These are phyloP conservation scores for Medicago truncatula DNA, from an alignment of 306 rosid genomes.

Conservation along the genomic window DNA sequence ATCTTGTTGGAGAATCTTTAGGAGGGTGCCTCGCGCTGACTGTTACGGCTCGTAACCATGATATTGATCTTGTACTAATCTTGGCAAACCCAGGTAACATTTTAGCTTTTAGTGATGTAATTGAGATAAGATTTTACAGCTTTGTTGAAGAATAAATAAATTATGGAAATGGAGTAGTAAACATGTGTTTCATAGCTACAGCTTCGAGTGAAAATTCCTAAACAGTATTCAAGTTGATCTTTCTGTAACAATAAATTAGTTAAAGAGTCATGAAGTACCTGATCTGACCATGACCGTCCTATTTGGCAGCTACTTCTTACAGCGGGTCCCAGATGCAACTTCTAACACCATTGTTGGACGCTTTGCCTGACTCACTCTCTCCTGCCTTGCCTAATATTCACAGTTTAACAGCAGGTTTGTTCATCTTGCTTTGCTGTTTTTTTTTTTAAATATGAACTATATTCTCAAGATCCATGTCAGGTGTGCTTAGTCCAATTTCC, in stretches of 20 bases:
- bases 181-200: not conserved
- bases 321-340: conserved; percentile 66
- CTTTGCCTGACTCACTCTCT: conserved; percentile 62
- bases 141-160: conserved; percentile 7
- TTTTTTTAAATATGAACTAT: not conserved
- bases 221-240: conserved; percentile 31
- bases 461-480: conserved; percentile 19
- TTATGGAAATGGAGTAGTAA: not conserved
- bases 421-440: conserved; percentile 31
- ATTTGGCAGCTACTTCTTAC: conserved; percentile 76
- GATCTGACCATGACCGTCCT: conserved; percentile 39
- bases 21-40: conserved; percentile 90
- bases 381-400: conserved; percentile 60
- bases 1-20: conserved; percentile 87
- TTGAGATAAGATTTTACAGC: conserved; percentile 9
- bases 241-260: conserved; percentile 24
- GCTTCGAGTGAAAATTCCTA: not conserved
- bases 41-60: conserved; percentile 81
- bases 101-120: conserved; percentile 10
- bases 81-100: conserved; percentile 80
- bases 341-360: conserved; percentile 64
- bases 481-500: conserved; percentile 23
- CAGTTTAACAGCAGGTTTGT: conserved; percentile 67
- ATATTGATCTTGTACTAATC: conserved; percentile 81
- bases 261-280: conserved; percentile 15